Base-by-base conservation (phyloP, 2,329 filamentous ascomycete species). In the Thermothelomyces thermophilus region DNA sequence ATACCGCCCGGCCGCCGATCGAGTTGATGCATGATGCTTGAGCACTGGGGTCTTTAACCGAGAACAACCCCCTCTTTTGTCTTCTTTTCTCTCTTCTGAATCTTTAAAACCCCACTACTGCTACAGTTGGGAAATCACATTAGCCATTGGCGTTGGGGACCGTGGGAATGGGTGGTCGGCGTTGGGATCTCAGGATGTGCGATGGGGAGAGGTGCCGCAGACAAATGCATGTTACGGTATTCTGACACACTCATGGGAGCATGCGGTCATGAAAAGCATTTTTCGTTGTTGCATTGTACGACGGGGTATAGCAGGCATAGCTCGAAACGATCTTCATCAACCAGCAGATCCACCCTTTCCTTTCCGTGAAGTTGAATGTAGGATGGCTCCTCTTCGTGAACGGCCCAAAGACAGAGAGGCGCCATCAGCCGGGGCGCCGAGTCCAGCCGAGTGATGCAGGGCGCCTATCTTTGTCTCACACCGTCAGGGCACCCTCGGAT, bases 1-100 rank as follows among this genome's bases (percentile, higher is more conserved):
- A 84, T 59, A 86, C 83, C 2, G 58, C 76, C 2, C 71, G 81
- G 43, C 83, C 83, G 19, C 82, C 82, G 0, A 72, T 86, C 7
- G 83, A 86, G 70, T 68, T 85, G 56, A 84, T 85, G 76, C 64
- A 72, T 44, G 63, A 73, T 55, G 67, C 65, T 50, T 65, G 48
- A 59, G 40, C 20, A 22, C 16, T 1, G 20, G 17, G 11, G 8
- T 3, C 26, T 28, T 28, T 35, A 31, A 28, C 22, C 49, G n/a
- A n/a, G n/a, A n/a, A n/a, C n/a, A n/a, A n/a, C 11, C 44, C 37
- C 36, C 20, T 35, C 19, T 35, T 36, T 11, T 11, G 13, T 24
- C 11, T 20, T n/a, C 9, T 26, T 44, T 5, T 24, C 16, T 16
- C 14, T 42, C 8, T 48, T 13, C 17, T n/a, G n/a, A n/a, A n/a